Conservation (phyloP, 1,284 basidiomycete species). For the Cystobasidium sp. region DNA sequence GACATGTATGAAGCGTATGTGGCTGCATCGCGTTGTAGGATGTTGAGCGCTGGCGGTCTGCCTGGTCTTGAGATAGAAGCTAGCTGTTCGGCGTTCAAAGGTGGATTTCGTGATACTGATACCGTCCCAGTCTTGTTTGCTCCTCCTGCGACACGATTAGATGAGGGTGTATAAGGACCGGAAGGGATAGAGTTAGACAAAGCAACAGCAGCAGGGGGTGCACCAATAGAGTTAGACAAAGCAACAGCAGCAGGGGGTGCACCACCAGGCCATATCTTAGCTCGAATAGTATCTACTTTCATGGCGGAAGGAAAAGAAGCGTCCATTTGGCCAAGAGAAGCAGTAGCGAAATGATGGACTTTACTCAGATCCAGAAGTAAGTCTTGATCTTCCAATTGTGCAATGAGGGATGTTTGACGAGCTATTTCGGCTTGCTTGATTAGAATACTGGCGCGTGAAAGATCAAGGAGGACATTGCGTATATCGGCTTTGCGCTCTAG, state of each 20-base stretch:
- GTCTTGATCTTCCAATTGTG: not conserved
- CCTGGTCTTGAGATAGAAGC: slow-evolving; percentile 6
- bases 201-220: not conserved
- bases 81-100: slow-evolving; percentile 1
- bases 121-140: not conserved
- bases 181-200: too few species aligned
- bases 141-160: not conserved
- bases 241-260: not conserved
- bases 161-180: not conserved
- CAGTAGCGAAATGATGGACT: not conserved
- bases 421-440: slow-evolving; percentile 16
- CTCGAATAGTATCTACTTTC: not conserved
- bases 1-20: slow-evolving; percentile 6
- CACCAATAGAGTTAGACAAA: not conserved
- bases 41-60: slow-evolving; percentile 4
- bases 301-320: not conserved
- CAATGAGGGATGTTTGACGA: not conserved
- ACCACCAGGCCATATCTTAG: slow-evolving; percentile 5
- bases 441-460: slow-evolving; percentile 6
- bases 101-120: not conserved
- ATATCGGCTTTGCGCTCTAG: slow-evolving; percentile 7
- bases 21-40: not conserved
- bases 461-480: slow-evolving; percentile 5
- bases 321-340: not conserved
- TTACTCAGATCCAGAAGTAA: not conserved